Percentiles rank a stretch among this genome's conserved stretches.
Conservation (phyloP, 306 rosid species). For the Canavalia gladiata region DNA sequence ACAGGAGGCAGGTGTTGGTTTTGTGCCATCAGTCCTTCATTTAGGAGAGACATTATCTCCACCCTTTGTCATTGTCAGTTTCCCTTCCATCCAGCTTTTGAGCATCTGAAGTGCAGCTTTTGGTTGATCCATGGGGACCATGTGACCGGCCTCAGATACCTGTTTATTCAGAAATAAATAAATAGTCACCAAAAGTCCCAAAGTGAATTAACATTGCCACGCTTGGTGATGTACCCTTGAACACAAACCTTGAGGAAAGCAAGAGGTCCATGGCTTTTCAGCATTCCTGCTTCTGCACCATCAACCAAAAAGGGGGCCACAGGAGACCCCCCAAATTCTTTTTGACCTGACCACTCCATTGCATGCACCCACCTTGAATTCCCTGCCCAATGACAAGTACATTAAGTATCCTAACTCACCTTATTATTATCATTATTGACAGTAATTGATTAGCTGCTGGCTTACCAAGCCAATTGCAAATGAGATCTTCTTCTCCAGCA, state of each 20-base stretch:
- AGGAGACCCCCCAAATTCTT: slow-evolving; percentile 59
- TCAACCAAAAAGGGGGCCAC: slow-evolving; percentile 68
- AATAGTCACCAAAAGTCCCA: slow-evolving; percentile 15
- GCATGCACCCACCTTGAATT: slow-evolving; percentile 94
- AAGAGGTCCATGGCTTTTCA: slow-evolving; percentile 83
- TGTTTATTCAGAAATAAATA: slow-evolving; percentile 37
- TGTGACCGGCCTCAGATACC: slow-evolving; percentile 87
- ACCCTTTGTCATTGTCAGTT: slow-evolving; percentile 46
- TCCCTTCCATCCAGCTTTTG: slow-evolving; percentile 82
- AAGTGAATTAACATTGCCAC: slow-evolving; percentile 31
- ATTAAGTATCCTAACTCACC: neutral
- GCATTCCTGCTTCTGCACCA: slow-evolving; percentile 75
- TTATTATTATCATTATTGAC: neutral
- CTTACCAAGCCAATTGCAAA: slow-evolving; percentile 98
- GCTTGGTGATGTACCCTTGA: neutral
- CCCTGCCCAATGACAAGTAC: slow-evolving; percentile 56
- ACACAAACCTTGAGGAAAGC: slow-evolving; percentile 80
- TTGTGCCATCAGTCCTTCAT: slow-evolving; percentile 44
- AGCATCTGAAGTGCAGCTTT: slow-evolving; percentile 84
- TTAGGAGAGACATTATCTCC: slow-evolving; percentile 55
- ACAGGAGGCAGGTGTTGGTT: slow-evolving; percentile 10
- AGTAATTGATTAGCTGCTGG: slow-evolving; percentile 11
- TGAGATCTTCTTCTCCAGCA: slow-evolving; percentile 93
- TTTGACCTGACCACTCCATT: slow-evolving; percentile 92
- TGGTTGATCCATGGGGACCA: slow-evolving; percentile 99